Percentiles rank a stretch among this genome's conserved stretches.
Conservation (phyloP, 148 eudicot genomes). For the Cornus suecica region DNA sequence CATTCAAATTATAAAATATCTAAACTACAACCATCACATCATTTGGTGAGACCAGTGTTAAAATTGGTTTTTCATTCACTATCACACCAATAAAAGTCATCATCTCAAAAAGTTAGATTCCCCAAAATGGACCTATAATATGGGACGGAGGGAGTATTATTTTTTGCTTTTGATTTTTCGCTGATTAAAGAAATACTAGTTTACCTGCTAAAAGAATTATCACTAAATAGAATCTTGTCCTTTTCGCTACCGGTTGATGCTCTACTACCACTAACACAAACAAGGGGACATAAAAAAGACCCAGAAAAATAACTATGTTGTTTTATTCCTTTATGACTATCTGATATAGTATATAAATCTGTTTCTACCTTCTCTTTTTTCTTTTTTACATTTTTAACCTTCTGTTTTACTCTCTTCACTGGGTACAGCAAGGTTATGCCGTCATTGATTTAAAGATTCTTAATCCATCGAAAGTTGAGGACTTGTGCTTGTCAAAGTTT, state of each 20-base stretch:
- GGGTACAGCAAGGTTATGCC: constrained; percentile 79
- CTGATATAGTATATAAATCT: background rate
- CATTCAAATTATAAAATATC: no score
- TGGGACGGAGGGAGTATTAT: no score
- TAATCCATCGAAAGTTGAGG: constrained; percentile 43
- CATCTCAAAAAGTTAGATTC: no score
- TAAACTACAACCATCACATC: no score
- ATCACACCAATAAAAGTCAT: no score
- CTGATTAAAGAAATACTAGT: background rate
- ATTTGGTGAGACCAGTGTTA: no score
- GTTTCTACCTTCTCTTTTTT: background rate
- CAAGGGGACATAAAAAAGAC: background rate
- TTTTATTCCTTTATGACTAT: no score
- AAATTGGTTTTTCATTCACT: no score
- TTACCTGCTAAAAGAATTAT: background rate
- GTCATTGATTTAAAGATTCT: constrained; percentile 58
- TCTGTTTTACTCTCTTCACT: constrained; percentile 9
- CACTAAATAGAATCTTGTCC: background rate
- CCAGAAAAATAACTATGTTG: background rate
- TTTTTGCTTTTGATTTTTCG: background rate
- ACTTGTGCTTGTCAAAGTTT: constrained; percentile 66
- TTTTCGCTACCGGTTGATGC: background rate
- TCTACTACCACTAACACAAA: background rate
- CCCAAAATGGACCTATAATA: no score
- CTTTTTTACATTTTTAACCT: no score